Evolutionary conservation across 2,329 filamentous ascomycete genomes (phyloP).

Genomic region (Fusarium begoniae): DNA sequence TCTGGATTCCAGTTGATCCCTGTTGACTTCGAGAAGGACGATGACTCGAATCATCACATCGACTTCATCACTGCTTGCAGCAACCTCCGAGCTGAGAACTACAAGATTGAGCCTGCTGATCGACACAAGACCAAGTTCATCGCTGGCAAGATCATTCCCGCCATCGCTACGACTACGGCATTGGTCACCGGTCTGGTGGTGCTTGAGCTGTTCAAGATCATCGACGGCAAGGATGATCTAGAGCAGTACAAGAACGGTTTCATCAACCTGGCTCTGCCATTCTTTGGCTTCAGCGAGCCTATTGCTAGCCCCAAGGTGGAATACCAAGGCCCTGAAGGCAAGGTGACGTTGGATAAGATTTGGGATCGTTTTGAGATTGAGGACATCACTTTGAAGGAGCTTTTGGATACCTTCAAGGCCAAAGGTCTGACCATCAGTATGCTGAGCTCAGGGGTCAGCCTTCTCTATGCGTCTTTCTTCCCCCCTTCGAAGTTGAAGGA

Average conservation of each 20-base stretch:
- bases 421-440: constrained; percentile 86
- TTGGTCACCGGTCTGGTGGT: constrained; percentile 93
- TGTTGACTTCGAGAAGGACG: constrained; percentile 98
- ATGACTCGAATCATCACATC: constrained; percentile 97
- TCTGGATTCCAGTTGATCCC: constrained; percentile 89
- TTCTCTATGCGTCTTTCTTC: constrained; percentile 95
- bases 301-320: constrained; percentile 93
- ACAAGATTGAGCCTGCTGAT: constrained; percentile 93
- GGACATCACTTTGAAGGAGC: constrained; percentile 84
- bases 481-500: constrained; percentile 82
- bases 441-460: constrained; percentile 96
- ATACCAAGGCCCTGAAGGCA: constrained; percentile 81
- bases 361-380: constrained; percentile 97
- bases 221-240: constrained; percentile 95
- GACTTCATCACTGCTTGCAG: constrained; percentile 98
- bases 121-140: constrained; percentile 99
- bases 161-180: constrained; percentile 96
- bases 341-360: constrained; percentile 90
- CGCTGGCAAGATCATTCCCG: constrained; percentile 98
- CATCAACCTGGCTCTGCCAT: constrained; percentile 93
- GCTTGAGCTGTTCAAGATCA: constrained; percentile 93
- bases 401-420: constrained; percentile 82
- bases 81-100: constrained; percentile 96
- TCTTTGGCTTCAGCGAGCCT: constrained; percentile 98
- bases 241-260: constrained; percentile 99